A percentile compares a stretch with the other conserved stretches of the same genome.
Conservation (phyloP, 371 early-diverging fungal species). For the Blakeslea trispora region DNA sequence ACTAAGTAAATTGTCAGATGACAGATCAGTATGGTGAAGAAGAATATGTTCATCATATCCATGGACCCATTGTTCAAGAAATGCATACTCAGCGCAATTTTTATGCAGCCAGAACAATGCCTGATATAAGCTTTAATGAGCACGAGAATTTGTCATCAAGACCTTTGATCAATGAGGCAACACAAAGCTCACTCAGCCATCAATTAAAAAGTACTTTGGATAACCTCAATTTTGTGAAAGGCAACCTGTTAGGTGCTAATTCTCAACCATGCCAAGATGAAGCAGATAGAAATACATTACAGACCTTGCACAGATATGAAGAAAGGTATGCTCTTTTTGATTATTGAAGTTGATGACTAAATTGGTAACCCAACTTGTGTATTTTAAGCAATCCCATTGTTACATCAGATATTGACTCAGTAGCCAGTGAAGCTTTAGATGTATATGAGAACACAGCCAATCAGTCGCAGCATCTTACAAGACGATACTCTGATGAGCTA, state of each 20-base stretch:
- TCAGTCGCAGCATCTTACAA: slow-evolving; percentile 12
- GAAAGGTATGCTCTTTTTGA: background rate
- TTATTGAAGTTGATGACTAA: background rate
- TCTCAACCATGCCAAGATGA: slow-evolving; percentile 13
- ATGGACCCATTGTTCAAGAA: slow-evolving; percentile 33
- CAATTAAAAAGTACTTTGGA: slow-evolving; percentile 41
- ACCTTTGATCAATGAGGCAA: slow-evolving; percentile 19
- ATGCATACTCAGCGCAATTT: slow-evolving; percentile 34
- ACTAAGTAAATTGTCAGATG: slow-evolving; percentile 12
- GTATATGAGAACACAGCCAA: slow-evolving; percentile 34
- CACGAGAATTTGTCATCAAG: slow-evolving; percentile 9
- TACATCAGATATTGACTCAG: slow-evolving; percentile 35
- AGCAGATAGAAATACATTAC: slow-evolving; percentile 22
- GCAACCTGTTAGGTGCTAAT: slow-evolving; percentile 34
- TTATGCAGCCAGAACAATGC: slow-evolving; percentile 39
- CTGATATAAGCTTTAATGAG: slow-evolving; percentile 12
- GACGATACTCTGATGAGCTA: slow-evolving; percentile 29
- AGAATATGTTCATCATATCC: slow-evolving; percentile 18
- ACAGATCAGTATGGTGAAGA: slow-evolving; percentile 41
- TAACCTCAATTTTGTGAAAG: slow-evolving; percentile 37
- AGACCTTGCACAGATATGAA: slow-evolving; percentile 16
- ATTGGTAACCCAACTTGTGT: background rate
- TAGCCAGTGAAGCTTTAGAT: slow-evolving; percentile 41
- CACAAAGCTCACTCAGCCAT: slow-evolving; percentile 32
- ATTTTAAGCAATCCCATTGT: slow-evolving; percentile 6